phyloP scores from a whole-genome alignment of 768 basidiomycete genomes.

The Sporobolomyces pararoseus region DNA sequence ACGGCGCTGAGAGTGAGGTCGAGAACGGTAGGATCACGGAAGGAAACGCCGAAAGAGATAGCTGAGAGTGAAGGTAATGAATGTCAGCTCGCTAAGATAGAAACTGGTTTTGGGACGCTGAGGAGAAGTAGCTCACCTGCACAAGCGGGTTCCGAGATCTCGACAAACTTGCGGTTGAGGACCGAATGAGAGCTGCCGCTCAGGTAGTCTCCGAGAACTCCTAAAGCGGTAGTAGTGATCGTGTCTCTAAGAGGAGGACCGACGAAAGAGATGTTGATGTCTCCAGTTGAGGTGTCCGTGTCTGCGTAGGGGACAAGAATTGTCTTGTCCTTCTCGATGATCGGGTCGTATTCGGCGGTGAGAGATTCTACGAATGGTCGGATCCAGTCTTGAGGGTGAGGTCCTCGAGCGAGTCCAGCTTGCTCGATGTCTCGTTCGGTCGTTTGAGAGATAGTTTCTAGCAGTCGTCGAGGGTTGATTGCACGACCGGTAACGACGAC shows the following conservation, averaged over 20 bases:
- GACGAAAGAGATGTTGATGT: conserved; percentile 67
- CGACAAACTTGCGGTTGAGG: conserved; percentile 73
- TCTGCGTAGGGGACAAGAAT: conserved; percentile 86
- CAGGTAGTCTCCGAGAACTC: conserved; percentile 77
- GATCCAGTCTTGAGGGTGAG: conserved; percentile 73
- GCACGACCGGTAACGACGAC: conserved; percentile 76
- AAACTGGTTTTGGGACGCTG: not conserved
- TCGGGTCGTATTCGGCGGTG: conserved; percentile 57
- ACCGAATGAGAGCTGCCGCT: conserved; percentile 57
- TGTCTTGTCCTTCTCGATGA: conserved; percentile 57
- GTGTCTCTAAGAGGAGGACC: conserved; percentile 64
- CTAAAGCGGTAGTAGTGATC: conserved; percentile 69
- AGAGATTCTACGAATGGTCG: conserved; percentile 86
- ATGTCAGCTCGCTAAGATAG: not conserved
- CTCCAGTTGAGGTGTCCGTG: conserved; percentile 69
- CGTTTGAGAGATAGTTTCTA: conserved; percentile 65
- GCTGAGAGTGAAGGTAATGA: conserved; percentile 16
- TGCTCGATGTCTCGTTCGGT: conserved; percentile 77
- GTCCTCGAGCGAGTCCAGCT: conserved; percentile 66
- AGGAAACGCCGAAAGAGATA: conserved; percentile 73
- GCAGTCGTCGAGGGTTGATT: conserved; percentile 67
- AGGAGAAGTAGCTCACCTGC: conserved; percentile 5
- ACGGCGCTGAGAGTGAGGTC: conserved; percentile 75
- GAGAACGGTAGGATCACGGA: conserved; percentile 65
- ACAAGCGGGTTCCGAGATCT: conserved; percentile 80